phyloP scores from a whole-genome alignment of 2,329 filamentous ascomycete species.

The Aspergillus transmontanensis region DNA sequence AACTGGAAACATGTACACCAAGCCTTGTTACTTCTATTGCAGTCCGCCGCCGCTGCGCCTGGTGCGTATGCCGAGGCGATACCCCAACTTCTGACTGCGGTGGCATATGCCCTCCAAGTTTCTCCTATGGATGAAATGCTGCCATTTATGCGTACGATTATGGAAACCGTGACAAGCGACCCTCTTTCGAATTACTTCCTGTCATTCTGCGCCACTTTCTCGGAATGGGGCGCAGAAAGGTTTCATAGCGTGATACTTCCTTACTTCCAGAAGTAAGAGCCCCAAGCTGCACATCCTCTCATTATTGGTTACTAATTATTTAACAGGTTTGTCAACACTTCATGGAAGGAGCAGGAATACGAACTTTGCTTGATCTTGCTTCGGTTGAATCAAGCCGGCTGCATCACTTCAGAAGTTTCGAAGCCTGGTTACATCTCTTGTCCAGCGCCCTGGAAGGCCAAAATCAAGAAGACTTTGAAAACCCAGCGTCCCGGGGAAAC shows the following conservation, averaged over 20 bases:
- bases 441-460: slow-evolving; percentile 64
- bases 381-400: slow-evolving; percentile 54
- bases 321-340: slow-evolving; percentile 69
- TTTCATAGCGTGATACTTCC: slow-evolving; percentile 79
- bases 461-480: slow-evolving; percentile 71
- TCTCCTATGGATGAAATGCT: slow-evolving; percentile 80
- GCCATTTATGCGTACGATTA: slow-evolving; percentile 66
- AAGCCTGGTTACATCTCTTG: slow-evolving; percentile 43
- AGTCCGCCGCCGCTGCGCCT: slow-evolving; percentile 31
- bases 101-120: slow-evolving; percentile 70
- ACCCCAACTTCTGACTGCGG: slow-evolving; percentile 46
- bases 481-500: slow-evolving; percentile 47
- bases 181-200: slow-evolving; percentile 74
- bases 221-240: slow-evolving; percentile 69
- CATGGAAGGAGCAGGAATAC: slow-evolving; percentile 71
- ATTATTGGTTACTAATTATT: slow-evolving; percentile 19
- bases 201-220: slow-evolving; percentile 80
- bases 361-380: slow-evolving; percentile 70
- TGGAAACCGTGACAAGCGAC: slow-evolving; percentile 65
- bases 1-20: slow-evolving; percentile 71
- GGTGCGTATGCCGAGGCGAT: slow-evolving; percentile 29
- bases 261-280: slow-evolving; percentile 73
- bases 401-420: slow-evolving; percentile 54
- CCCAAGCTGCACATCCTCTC: background rate
- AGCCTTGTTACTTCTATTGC: slow-evolving; percentile 57